These are phyloP conservation scores for Mycena polygramma DNA, from an alignment of 768 basidiomycete species.

Conservation along the genomic window DNA sequence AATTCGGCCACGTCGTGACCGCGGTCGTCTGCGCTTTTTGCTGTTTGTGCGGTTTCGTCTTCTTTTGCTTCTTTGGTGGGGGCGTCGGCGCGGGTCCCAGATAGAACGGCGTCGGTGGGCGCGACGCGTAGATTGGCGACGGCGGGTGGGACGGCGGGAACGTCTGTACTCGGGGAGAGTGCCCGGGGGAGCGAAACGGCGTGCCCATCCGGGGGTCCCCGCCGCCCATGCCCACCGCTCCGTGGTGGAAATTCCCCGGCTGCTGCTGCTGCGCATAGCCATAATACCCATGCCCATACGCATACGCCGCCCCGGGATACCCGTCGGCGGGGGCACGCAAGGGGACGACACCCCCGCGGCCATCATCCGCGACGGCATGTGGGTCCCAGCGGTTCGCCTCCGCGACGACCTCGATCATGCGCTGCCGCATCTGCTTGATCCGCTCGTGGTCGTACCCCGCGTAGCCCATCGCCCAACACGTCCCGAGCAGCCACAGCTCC, in stretches of 20 bases:
- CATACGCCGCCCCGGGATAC: constrained; percentile 9
- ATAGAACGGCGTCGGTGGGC: constrained; percentile 15
- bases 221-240: neutral
- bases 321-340: neutral
- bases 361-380: constrained; percentile 30
- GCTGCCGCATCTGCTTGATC: constrained; percentile 58
- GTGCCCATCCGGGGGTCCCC: constrained; percentile 11
- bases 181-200: constrained; percentile 4
- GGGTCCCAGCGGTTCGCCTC: constrained; percentile 40
- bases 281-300: constrained; percentile 6
- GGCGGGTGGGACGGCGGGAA: constrained; percentile 19
- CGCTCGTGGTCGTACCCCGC: constrained; percentile 58
- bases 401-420: constrained; percentile 68
- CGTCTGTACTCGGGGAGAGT: constrained; percentile 14
- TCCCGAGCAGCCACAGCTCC: constrained; percentile 67
- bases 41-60: constrained; percentile 15
- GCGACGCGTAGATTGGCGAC: constrained; percentile 6
- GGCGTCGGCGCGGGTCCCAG: constrained; percentile 11
- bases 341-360: constrained; percentile 31
- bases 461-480: constrained; percentile 79
- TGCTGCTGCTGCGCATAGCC: constrained; percentile 15
- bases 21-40: too few species aligned
- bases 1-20: constrained; percentile 28
- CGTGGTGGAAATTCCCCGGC: neutral
- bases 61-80: constrained; percentile 20